Evolutionary conservation across 1,139 yeast species (phyloP).

Genomic region (Saccharomyces hybrid): DNA sequence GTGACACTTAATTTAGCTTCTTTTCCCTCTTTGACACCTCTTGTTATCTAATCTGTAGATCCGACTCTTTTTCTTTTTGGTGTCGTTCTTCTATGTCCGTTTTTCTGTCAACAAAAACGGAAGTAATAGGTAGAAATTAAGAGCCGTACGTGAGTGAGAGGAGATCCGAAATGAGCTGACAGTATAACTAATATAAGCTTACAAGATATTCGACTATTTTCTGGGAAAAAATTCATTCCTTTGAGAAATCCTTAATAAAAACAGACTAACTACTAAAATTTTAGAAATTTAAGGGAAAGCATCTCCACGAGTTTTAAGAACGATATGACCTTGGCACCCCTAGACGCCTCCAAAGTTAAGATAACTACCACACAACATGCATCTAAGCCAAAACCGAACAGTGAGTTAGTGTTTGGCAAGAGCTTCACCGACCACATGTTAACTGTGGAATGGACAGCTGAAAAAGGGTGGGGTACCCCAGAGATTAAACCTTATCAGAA

Average conservation of each 20-base stretch:
- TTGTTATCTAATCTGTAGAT: neutral
- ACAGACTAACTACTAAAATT: neutral
- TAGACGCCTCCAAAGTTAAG: constrained; percentile 63
- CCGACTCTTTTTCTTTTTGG: neutral
- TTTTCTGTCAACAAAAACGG: neutral
- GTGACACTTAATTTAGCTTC: too few relatives aligned
- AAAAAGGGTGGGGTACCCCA: constrained; percentile 83
- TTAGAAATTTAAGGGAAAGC: too few relatives aligned
- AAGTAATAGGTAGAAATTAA: neutral
- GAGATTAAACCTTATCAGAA: constrained; percentile 78
- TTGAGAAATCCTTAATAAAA: neutral
- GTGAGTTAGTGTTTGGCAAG: constrained; percentile 75
- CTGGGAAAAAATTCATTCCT: neutral
- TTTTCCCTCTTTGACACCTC: neutral
- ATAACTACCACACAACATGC: constrained; percentile 54
- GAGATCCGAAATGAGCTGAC: neutral
- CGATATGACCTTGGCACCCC: constrained; percentile 31
- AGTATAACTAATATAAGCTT: neutral
- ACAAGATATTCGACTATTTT: neutral
- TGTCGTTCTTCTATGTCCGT: constrained; percentile 1
- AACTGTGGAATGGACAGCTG: constrained; percentile 72
- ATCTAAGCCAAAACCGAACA: constrained; percentile 60
- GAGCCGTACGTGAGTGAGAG: neutral
- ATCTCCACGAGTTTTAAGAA: neutral
- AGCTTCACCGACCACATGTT: constrained; percentile 88